Evolutionary conservation across 345 rosid genomes (phyloP), one percentile per base, ranked within the genome.

Genomic region (Eucalyptus polybractea): DNA sequence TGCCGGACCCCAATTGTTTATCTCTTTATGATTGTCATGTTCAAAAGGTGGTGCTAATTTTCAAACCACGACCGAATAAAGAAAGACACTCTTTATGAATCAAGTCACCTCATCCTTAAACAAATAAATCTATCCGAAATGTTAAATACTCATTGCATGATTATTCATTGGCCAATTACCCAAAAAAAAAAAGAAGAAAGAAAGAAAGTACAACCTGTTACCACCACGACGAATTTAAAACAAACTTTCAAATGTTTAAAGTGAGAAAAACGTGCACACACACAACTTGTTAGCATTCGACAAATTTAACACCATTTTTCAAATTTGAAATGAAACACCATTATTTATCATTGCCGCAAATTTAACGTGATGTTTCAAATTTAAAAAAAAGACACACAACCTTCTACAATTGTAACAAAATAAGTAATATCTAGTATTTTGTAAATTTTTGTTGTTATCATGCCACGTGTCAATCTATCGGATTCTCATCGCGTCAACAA

Each of bases 401-500:
- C 6, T 69, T 31, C 44, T 69, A 8, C 4, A 9, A 1, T 9
- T 17, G 44, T 69, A 21, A 69, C 42, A 3, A 69, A 69, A 17
- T 16, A 31, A 33, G 24, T 1, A 7, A 1, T 69, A 37, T 31
- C 5, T 15, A 31, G 12, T 31, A 16, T 4, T 69, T 67, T 8
- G 40, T n/a, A 31, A 67, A 67, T 67, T 67, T 1, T 3, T 0
- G 0, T 31, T 69, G 24, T 31, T 69, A 31, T 0, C 80, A 31
- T 31, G 7, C 12, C 24, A 69, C 4, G 0, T 69, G 22, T 69
- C 24, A 67, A 31, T 67, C 17, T 31, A 31, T 0, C 4, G 1
- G 2, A 31, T 31, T 69, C 80, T 69, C 24, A 69, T 7, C 0
- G 0, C 0, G 1, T 33, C 42, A 10, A 69, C 6, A 31, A 9